These are phyloP conservation scores for Parastagonospora avenae DNA, from an alignment of 2,329 filamentous ascomycete species.

Conservation along the genomic window DNA sequence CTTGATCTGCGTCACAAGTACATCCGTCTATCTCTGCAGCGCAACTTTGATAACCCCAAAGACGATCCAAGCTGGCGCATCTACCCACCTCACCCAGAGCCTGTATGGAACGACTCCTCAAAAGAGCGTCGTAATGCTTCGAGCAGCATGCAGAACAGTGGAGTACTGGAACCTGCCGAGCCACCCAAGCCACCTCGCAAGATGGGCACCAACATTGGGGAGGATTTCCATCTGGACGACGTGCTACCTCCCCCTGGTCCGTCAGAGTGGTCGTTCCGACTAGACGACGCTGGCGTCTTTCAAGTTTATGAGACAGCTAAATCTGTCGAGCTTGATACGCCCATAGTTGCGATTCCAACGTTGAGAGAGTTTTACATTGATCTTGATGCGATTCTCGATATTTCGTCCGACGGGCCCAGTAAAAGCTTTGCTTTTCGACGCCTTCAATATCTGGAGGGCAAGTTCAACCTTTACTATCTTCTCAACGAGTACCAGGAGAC, in stretches of 20 bases:
- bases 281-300: conserved; percentile 86
- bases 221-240: conserved; percentile 86
- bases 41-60: conserved; percentile 82
- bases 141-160: conserved; percentile 48
- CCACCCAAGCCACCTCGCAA: conserved; percentile 67
- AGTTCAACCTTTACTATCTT: conserved; percentile 92
- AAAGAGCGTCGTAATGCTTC: conserved; percentile 51
- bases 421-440: conserved; percentile 97
- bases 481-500: conserved; percentile 98
- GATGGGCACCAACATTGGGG: conserved; percentile 86
- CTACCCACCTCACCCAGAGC: conserved; percentile 89
- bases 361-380: conserved; percentile 96
- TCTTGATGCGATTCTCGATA: conserved; percentile 80
- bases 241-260: conserved; percentile 72
- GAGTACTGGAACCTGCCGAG: conserved; percentile 37
- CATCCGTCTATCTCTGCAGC: conserved; percentile 81
- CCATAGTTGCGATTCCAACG: conserved; percentile 84
- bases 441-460: conserved; percentile 93
- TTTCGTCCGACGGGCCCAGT: conserved; percentile 93
- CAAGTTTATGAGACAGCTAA: conserved; percentile 81
- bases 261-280: conserved; percentile 73
- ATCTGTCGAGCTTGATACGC: conserved; percentile 66
- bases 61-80: conserved; percentile 83
- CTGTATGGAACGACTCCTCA: conserved; percentile 75
- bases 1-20: conserved; percentile 88